Conservation (phyloP, 1,284 basidiomycete genomes). For the Fomes fomentarius region DNA sequence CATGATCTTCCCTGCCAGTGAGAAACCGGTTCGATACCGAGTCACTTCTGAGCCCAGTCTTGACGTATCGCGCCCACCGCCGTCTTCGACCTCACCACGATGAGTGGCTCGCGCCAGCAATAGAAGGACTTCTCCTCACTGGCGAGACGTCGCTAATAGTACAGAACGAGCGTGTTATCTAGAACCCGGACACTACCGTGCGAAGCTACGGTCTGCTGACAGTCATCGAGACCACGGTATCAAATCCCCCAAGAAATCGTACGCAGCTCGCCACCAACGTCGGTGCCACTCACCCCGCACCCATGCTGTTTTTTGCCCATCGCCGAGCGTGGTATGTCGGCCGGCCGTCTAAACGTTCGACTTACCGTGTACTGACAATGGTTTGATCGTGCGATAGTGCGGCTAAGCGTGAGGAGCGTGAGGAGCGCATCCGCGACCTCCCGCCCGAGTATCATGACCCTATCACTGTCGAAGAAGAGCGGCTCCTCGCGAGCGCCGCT, state of each 20-base stretch:
- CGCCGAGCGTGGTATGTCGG: slow-evolving; percentile 36
- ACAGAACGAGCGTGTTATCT: not conserved
- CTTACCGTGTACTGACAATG: not conserved
- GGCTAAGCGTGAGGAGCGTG: slow-evolving; percentile 51
- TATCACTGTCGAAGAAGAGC: slow-evolving; percentile 40
- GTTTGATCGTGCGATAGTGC: slow-evolving; percentile 20
- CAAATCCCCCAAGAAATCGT: not conserved
- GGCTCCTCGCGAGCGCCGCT: slow-evolving; percentile 45
- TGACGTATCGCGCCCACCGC: too few relatives aligned
- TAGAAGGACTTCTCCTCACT: not conserved
- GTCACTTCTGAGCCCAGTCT: too few relatives aligned
- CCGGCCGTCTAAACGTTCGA: not conserved
- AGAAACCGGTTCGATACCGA: too few relatives aligned
- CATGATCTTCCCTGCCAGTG: too few relatives aligned
- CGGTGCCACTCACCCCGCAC: slow-evolving; percentile 4
- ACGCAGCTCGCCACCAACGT: not conserved
- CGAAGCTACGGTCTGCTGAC: slow-evolving; percentile 9
- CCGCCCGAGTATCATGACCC: slow-evolving; percentile 43
- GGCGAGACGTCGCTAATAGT: not conserved
- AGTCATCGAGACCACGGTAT: not conserved
- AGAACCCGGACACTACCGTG: not conserved
- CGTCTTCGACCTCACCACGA: too few relatives aligned
- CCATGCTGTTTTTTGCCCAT: slow-evolving; percentile 35
- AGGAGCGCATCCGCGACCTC: slow-evolving; percentile 44
- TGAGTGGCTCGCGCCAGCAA: too few relatives aligned